A percentile compares a stretch with the other conserved stretches of the same genome.
Evolutionary conservation across 371 early-diverging fungal genomes (phyloP).

Genomic region (Syncephalastrum monosporum): DNA sequence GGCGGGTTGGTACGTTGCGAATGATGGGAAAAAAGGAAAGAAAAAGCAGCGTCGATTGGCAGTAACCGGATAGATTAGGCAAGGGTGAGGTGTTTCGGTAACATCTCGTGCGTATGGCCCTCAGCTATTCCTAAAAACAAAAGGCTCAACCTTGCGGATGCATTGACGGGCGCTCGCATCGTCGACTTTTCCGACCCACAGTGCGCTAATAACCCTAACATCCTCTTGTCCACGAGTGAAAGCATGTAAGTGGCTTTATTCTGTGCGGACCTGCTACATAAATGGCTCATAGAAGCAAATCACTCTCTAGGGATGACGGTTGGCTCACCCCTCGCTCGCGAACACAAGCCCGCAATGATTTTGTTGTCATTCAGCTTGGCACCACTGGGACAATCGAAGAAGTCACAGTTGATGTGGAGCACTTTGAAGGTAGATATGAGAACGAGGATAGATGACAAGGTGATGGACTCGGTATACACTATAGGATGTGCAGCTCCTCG

Average conservation of each 20-base stretch:
- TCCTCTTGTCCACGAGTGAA: slow-evolving; percentile 60
- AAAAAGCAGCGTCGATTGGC: neutral
- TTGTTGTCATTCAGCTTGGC: slow-evolving; percentile 68
- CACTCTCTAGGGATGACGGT: slow-evolving; percentile 50
- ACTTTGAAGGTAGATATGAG: slow-evolving; percentile 65
- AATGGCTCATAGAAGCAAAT: neutral
- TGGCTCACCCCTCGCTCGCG: slow-evolving; percentile 74
- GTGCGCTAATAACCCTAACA: slow-evolving; percentile 64
- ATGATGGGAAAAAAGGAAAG: neutral
- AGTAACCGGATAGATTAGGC: slow-evolving; percentile 27
- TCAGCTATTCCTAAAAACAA: slow-evolving; percentile 5
- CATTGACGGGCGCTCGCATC: slow-evolving; percentile 71
- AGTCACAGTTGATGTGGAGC: slow-evolving; percentile 71
- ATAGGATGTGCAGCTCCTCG: slow-evolving; percentile 17
- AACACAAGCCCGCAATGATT: slow-evolving; percentile 58
- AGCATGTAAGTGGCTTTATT: slow-evolving; percentile 20
- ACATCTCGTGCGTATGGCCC: slow-evolving; percentile 55
- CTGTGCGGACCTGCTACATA: neutral
- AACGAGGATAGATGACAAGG: neutral
- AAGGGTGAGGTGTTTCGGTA: slow-evolving; percentile 78
- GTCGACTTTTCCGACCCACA: slow-evolving; percentile 66
- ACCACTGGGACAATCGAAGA: slow-evolving; percentile 59
- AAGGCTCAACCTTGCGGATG: slow-evolving; percentile 67
- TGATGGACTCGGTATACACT: too few relatives aligned
- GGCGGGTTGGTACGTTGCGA: slow-evolving; percentile 67